phyloP scores from a whole-genome alignment of 306 rosid genomes.

The Cicer cuneatum region DNA sequence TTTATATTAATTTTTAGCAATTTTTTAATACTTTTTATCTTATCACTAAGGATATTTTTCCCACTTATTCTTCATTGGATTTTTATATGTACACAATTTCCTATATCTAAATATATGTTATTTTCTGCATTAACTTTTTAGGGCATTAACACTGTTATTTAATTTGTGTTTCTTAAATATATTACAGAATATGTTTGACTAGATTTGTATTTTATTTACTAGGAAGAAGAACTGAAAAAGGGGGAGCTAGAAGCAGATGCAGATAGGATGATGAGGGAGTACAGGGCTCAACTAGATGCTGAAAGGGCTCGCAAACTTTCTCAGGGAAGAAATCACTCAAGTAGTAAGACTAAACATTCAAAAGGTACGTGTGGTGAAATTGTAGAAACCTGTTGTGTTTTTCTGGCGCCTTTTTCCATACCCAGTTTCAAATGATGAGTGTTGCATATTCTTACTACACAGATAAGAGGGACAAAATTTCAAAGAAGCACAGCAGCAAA shows the following conservation, averaged over 20 bases:
- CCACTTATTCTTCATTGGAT: neutral
- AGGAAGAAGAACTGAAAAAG: constrained; percentile 93
- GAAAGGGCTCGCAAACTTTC: constrained; percentile 92
- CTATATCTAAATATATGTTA: neutral
- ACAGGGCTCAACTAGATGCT: constrained; percentile 97
- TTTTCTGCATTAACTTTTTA: constrained; percentile 32
- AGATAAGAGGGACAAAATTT: constrained; percentile 79
- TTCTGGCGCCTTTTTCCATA: constrained; percentile 3
- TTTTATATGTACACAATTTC: constrained; percentile 17
- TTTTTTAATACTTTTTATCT: neutral
- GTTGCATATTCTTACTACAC: constrained; percentile 46
- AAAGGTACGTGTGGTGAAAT: constrained; percentile 63
- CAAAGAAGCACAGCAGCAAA: constrained; percentile 90
- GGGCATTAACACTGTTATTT: constrained; percentile 12
- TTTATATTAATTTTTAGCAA: neutral
- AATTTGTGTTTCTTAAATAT: constrained; percentile 29
- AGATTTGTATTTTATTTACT: constrained; percentile 39
- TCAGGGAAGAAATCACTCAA: constrained; percentile 86
- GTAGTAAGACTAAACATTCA: constrained; percentile 67
- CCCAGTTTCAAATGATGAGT: constrained; percentile 37
- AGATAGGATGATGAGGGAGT: constrained; percentile 95
- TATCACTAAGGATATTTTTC: neutral
- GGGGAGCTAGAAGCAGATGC: constrained; percentile 97
- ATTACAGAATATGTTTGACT: constrained; percentile 1
- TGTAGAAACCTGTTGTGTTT: constrained; percentile 13